Evolutionary conservation across 2,329 filamentous ascomycete genomes (phyloP), one percentile per base, ranked within the genome.

Genomic region (Colletotrichum abscissum): DNA sequence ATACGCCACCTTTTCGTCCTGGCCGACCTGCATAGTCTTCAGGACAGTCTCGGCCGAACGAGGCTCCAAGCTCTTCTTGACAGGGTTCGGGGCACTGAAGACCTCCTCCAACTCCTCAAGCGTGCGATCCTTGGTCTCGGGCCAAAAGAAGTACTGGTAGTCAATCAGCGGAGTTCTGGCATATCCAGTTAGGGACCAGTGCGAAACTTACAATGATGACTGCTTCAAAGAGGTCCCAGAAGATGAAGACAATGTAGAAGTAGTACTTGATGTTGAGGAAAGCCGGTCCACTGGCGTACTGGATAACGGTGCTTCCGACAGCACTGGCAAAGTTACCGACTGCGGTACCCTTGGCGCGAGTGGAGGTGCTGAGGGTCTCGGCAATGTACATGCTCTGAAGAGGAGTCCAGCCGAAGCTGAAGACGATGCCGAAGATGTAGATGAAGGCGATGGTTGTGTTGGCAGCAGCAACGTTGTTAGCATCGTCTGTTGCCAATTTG

Each of bases 101-200:
- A 90, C 88, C 66, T 85, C 85, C 12, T 86, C 85, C 72, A 90
- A 75, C 77, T 90, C 88, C 80, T 90, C 88, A 33, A 90, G 81
- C 22, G 87, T 86, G 3, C 84, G 80, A 28, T 82, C 83, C 78
- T 86, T 86, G 2, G 85, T 86, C 77, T 86, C 84, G 0, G 83
- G 84, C 75, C 84, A 89, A 76, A 87, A 85, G 75, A 89, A 86
- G 76, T 87, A 90, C 63, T 60, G 3, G 5, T 19, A 6, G 1
- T 16, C 19, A 8, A 28, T 69, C 9, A 64, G 67, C 8, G 54
- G 11, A 24, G 9, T n/a, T 9, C 28, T 14, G 12, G 8, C 3
- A 24, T 2, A 3, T 19, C n/a, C 5, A 14, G 11, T 5, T 8
- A 35, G 5, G 1, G 12, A 14, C 4, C 7, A 30, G 6, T 42